Evolutionary conservation across 192 early-diverging fungal species (phyloP).

Genomic region (Powellomyces hirtus): DNA sequence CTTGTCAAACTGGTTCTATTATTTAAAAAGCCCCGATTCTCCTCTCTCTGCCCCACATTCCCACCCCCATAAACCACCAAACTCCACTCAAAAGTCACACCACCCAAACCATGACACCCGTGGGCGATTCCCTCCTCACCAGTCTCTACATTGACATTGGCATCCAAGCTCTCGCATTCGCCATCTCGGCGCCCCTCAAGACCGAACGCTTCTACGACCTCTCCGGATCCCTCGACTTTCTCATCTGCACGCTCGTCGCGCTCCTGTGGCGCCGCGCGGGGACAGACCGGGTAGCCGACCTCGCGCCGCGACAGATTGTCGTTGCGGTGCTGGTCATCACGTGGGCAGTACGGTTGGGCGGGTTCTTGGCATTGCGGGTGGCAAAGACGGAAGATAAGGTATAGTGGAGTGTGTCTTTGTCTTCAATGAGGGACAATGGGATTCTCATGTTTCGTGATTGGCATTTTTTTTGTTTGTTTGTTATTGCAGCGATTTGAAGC

Average conservation of each 20-base stretch:
- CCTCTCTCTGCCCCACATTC: too few species aligned
- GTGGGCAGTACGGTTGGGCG: slow-evolving; percentile 46
- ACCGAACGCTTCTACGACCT: slow-evolving; percentile 54
- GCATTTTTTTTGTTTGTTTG: neutral
- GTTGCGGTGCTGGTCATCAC: slow-evolving; percentile 32
- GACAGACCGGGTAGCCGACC: slow-evolving; percentile 1
- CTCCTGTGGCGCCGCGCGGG: slow-evolving; percentile 31
- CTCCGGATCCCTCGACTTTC: slow-evolving; percentile 46
- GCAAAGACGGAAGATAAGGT: neutral
- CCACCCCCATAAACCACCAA: too few species aligned
- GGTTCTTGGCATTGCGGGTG: slow-evolving; percentile 33
- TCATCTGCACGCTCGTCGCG: slow-evolving; percentile 40
- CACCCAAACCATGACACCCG: slow-evolving; percentile 10
- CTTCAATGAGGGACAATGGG: neutral
- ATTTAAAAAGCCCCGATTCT: too few species aligned
- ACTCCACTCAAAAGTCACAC: too few species aligned
- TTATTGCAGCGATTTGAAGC: slow-evolving; percentile 41
- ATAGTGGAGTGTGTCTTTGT: neutral
- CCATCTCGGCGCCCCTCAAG: slow-evolving; percentile 38
- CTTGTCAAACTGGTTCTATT: too few species aligned
- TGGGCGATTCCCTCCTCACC: slow-evolving; percentile 36
- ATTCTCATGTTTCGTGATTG: neutral
- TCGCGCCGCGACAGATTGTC: slow-evolving; percentile 44
- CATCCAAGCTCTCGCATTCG: slow-evolving; percentile 48
- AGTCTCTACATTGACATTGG: slow-evolving; percentile 45